Evolutionary conservation across 2,329 filamentous ascomycete genomes (phyloP).

Genomic region (Paradendryphiella salina): DNA sequence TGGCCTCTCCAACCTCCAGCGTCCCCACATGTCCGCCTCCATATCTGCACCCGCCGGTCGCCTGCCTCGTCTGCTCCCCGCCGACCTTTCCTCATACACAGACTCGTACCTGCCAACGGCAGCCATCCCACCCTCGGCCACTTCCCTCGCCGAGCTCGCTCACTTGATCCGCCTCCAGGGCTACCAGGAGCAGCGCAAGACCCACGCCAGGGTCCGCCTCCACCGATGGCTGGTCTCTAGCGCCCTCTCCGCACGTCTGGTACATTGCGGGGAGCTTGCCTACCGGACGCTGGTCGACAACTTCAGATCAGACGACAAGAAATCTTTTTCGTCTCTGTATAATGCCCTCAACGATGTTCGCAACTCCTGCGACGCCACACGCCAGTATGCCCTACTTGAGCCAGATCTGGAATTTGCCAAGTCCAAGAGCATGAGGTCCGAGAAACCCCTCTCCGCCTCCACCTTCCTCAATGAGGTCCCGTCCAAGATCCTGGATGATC

Average conservation of each 20-base stretch:
- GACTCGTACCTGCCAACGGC: constrained; percentile 62
- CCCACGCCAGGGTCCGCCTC: constrained; percentile 71
- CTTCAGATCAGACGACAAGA: constrained; percentile 79
- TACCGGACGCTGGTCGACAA: constrained; percentile 76
- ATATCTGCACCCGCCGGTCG: constrained; percentile 53
- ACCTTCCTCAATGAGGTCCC: constrained; percentile 70
- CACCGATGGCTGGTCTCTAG: constrained; percentile 75
- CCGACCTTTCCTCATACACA: constrained; percentile 68
- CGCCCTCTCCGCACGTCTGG: constrained; percentile 72
- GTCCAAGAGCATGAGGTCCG: constrained; percentile 45
- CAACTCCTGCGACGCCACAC: constrained; percentile 73
- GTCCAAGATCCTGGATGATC: constrained; percentile 70
- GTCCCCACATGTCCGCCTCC: constrained; percentile 47
- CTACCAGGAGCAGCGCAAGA: constrained; percentile 80
- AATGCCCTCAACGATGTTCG: constrained; percentile 79
- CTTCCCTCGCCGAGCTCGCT: constrained; percentile 74
- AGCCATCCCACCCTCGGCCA: constrained; percentile 62
- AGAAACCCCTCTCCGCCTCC: constrained; percentile 51
- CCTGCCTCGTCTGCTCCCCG: constrained; percentile 61
- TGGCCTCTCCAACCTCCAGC: constrained; percentile 18
- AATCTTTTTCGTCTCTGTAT: constrained; percentile 72
- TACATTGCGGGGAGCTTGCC: constrained; percentile 72
- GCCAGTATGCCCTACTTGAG: constrained; percentile 71
- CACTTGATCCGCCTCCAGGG: constrained; percentile 76
- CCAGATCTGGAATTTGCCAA: constrained; percentile 67